Evolutionary conservation across 2,329 filamentous ascomycete species (phyloP), one percentile per base, ranked within the genome.

Genomic region (Penicillium sp.): DNA sequence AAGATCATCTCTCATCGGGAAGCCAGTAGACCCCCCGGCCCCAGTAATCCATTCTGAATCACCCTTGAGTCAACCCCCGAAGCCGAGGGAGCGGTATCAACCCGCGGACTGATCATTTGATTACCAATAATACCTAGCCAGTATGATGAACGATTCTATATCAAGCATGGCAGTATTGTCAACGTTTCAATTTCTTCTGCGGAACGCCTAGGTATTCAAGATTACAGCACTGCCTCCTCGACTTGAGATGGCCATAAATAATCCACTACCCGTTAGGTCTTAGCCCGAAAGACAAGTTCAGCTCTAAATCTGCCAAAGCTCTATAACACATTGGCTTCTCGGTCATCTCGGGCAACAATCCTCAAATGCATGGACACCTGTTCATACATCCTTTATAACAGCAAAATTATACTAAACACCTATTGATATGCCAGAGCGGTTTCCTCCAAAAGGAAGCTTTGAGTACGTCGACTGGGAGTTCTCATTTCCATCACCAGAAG

Each of bases 161-260:
- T 29, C 29, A 57, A 61, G 48, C 40, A 33, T 13, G 50, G 62
- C 62, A 62, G 63, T 62, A 64, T 62, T 25, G 42, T 35, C 57
- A n/a, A 19, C 38, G 53, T 55, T 51, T 52, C 35, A 27, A 45
- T 50, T 54, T 47, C 47, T 46, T 52, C 40, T 54, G 35, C 60
- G 62, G 58, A 61, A 62, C 60, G 55, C 62, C 60, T 64, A 46
- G 56, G 40, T 10, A 37, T 43, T 50, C 21, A 47, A 17, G 33
- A 35, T 48, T 40, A 35, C 35, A 62, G 63, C 63, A 66, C 62
- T 64, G 63, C 63, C 62, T 62, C 59, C 10, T 31, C 47, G 17
- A 45, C 31, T 25, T 51, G 19, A 41, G 12, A 50, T 27, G 27
- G 8, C 10, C 50, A 48, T 48, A 48, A 54, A 53, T 57, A 57